Evolutionary conservation across 2,329 filamentous ascomycete genomes (phyloP), one percentile per base, ranked within the genome.

Genomic region (Nigrograna mackinnonii): DNA sequence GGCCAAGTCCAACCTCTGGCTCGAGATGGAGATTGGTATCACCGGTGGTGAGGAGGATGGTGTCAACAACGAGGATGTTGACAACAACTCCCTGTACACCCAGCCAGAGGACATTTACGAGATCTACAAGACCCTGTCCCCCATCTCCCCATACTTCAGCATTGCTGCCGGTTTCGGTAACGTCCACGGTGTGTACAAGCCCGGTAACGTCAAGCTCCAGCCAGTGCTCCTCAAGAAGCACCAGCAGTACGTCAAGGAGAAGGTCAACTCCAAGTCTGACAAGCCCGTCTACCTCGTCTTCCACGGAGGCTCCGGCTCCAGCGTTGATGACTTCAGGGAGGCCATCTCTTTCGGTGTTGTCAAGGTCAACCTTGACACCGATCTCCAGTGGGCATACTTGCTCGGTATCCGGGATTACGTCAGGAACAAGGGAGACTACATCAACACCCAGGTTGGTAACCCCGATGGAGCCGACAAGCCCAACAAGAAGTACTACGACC

Each of bases 231-330:
- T 99, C 62, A 82, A 83, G 74, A 96, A 97, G 87, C 94, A 99
- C 84, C 94, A 99, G 80, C 80, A 80, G 54, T 90, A 87, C 74
- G 89, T 96, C 72, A 84, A 89, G 75, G 84, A 92, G 74, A 83
- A 95, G 79, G 83, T 86, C 54, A 73, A 75, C 57, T 76, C 82
- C 63, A 77, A 80, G 60, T 82, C 88, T 55, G 81, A 88, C 68
- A 96, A 96, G 86, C 94, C 94, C 58, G 89, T 97, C 68, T 97
- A 91, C 85, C 90, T 99, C 66, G 94, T 99, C 72, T 99, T 99
- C 87, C 94, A 99, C 82, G 94, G 94, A 66, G 94, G 94, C 64
- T 95, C 89, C 53, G 94, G 94, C 58, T 95, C 89, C 55, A 80
- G 82, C 70, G 95, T 96, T 80, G 75, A 89, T 11, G 79, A 46